Conservation (phyloP, 2,329 filamentous ascomycete species). For the Aspergillus ruber region DNA sequence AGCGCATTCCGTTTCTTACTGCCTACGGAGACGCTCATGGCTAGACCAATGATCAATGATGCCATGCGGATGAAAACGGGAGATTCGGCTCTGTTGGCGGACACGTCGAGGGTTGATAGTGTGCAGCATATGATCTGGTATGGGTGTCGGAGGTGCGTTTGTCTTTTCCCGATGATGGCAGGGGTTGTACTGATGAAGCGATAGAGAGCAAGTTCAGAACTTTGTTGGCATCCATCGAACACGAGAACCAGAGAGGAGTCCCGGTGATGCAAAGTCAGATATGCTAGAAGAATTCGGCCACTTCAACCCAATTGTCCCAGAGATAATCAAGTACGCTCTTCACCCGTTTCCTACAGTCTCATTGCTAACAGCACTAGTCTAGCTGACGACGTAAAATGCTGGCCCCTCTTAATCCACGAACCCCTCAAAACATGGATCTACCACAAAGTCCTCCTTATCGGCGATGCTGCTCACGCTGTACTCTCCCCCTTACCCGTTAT, state of each 20-base stretch:
- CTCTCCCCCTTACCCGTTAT: not conserved
- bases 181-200: not conserved
- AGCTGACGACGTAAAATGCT: conserved; percentile 14
- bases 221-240: conserved; percentile 20
- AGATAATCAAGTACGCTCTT: conserved; percentile 13
- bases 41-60: conserved; percentile 28
- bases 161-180: not conserved
- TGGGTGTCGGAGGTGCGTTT: conserved; percentile 18
- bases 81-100: conserved; percentile 14
- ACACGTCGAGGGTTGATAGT: conserved; percentile 8
- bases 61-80: conserved; percentile 21
- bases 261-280: conserved; percentile 7
- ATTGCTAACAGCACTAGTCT: conserved; percentile 3
- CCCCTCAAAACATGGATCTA: conserved; percentile 20
- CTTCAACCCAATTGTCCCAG: conserved; percentile 14
- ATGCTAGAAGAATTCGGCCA: conserved; percentile 20
- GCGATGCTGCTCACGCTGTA: conserved; percentile 30
- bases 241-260: not conserved
- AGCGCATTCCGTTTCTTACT: conserved; percentile 22
- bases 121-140: conserved; percentile 27
- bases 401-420: conserved; percentile 21
- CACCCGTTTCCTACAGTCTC: not conserved
- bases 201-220: conserved; percentile 22
- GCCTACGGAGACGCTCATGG: conserved; percentile 20
- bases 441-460: conserved; percentile 22